Conservation (phyloP, 495 filamentous ascomycete genomes). For the Penicillium canescens region DNA sequence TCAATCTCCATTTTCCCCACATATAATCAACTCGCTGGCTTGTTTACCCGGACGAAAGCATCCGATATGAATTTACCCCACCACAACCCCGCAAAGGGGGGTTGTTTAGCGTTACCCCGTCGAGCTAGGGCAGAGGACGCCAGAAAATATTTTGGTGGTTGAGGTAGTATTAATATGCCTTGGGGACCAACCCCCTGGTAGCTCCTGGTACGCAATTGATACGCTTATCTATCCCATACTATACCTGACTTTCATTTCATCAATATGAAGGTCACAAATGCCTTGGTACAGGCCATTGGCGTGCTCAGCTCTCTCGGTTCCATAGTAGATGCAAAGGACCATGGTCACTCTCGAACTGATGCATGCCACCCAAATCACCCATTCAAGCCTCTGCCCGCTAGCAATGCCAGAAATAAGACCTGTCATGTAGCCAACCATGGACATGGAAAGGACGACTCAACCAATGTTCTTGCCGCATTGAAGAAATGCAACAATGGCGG, state of each 20-base stretch:
- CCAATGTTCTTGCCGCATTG: conserved; percentile 56
- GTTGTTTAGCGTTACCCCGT: conserved; percentile 11
- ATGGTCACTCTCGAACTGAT: conserved; percentile 21
- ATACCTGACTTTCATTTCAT: neutral
- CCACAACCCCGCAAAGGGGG: neutral
- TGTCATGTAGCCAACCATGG: conserved; percentile 39
- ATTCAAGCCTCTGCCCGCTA: conserved; percentile 38
- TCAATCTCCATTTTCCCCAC: conserved; percentile 15
- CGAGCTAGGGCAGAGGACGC: neutral
- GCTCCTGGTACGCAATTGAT: neutral
- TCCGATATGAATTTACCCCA: conserved; percentile 16
- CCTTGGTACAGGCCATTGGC: conserved; percentile 26
- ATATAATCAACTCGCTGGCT: conserved; percentile 3
- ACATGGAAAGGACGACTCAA: conserved; percentile 57
- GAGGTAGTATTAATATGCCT: neutral
- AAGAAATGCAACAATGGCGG: conserved; percentile 67
- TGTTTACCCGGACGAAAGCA: conserved; percentile 22
- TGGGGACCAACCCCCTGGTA: no score
- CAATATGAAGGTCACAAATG: conserved; percentile 33
- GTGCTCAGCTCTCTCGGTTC: conserved; percentile 23
- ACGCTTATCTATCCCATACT: neutral
- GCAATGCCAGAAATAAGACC: conserved; percentile 26
- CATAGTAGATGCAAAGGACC: conserved; percentile 18
- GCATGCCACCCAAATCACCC: conserved; percentile 33
- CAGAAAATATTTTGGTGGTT: neutral